phyloP scores from a whole-genome alignment of 2,329 filamentous ascomycete species.

The Allantophomopsis lycopodina region DNA sequence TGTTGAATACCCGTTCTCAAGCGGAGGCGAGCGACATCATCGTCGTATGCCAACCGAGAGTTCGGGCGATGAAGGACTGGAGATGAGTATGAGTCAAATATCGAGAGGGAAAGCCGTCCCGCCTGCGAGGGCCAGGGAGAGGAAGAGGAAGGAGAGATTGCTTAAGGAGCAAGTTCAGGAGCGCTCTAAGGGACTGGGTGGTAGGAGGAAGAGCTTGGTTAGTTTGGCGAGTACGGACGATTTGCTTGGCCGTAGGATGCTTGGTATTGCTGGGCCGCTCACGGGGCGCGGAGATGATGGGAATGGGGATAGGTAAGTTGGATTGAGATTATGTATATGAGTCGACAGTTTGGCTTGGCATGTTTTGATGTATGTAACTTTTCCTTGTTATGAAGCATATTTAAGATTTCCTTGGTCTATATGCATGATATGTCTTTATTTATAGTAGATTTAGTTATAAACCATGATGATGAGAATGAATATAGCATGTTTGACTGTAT shows the following conservation, averaged over 20 bases:
- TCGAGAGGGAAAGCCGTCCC: slow-evolving; percentile 5
- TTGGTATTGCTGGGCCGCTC: slow-evolving; percentile 35
- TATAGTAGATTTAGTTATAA: too few relatives aligned
- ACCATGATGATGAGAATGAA: too few relatives aligned
- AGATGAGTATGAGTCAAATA: slow-evolving; percentile 53
- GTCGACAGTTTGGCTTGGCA: too few relatives aligned
- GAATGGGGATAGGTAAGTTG: not conserved
- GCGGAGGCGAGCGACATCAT: slow-evolving; percentile 4
- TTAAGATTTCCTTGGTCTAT: too few relatives aligned
- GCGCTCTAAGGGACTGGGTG: slow-evolving; percentile 16
- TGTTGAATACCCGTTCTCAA: not conserved
- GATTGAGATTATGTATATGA: too few relatives aligned
- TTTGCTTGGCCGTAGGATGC: slow-evolving; percentile 38
- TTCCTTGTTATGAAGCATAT: too few relatives aligned
- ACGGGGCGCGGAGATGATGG: slow-evolving; percentile 14
- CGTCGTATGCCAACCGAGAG: slow-evolving; percentile 11
- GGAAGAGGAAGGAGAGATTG: slow-evolving; percentile 21
- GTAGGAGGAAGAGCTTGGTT: slow-evolving; percentile 29
- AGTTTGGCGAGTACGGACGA: slow-evolving; percentile 42
- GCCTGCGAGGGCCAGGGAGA: slow-evolving; percentile 18
- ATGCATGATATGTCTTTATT: too few relatives aligned
- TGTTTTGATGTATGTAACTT: too few relatives aligned
- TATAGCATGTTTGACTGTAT: too few relatives aligned
- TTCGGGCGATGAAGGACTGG: slow-evolving; percentile 66
- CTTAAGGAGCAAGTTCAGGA: slow-evolving; percentile 10